Evolutionary conservation across 2,329 filamentous ascomycete genomes (phyloP).

Genomic region (Cercospora sojina): DNA sequence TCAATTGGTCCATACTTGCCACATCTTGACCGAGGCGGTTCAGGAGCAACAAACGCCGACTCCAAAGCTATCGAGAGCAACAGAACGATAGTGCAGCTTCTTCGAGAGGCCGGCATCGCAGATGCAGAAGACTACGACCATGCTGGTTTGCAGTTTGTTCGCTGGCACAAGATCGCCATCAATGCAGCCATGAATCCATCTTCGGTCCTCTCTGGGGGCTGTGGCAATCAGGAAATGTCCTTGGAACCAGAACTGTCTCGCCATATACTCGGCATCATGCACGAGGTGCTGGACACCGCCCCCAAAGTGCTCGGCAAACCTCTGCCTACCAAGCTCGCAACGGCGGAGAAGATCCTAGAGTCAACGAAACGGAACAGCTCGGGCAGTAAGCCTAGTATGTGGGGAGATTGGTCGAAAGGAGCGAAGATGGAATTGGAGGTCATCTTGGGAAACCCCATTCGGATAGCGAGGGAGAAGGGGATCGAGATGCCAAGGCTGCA

Average conservation of each 20-base stretch:
- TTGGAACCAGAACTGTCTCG: slow-evolving; percentile 60
- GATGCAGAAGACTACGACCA: slow-evolving; percentile 66
- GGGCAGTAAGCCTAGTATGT: slow-evolving; percentile 64
- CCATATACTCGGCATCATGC: slow-evolving; percentile 66
- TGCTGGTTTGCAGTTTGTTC: slow-evolving; percentile 65
- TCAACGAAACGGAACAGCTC: slow-evolving; percentile 62
- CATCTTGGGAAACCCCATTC: slow-evolving; percentile 68
- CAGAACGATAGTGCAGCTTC: slow-evolving; percentile 54
- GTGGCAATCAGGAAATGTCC: slow-evolving; percentile 66
- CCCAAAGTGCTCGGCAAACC: slow-evolving; percentile 62
- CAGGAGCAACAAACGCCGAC: slow-evolving; percentile 28
- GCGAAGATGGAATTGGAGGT: slow-evolving; percentile 69
- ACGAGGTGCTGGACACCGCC: slow-evolving; percentile 65
- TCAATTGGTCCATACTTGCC: slow-evolving; percentile 65
- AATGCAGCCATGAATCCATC: slow-evolving; percentile 74
- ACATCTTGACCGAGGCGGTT: slow-evolving; percentile 44
- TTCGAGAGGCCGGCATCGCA: slow-evolving; percentile 61
- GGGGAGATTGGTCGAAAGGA: slow-evolving; percentile 67
- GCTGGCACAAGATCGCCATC: slow-evolving; percentile 77
- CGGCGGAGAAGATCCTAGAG: slow-evolving; percentile 60
- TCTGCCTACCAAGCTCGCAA: slow-evolving; percentile 61
- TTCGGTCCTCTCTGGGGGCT: slow-evolving; percentile 64
- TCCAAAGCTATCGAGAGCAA: slow-evolving; percentile 42
- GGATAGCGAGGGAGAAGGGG: slow-evolving; percentile 62
- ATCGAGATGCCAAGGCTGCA: slow-evolving; percentile 66